Base-by-base conservation (phyloP, 2,329 filamentous ascomycete species). In the Epichloe baconii region DNA sequence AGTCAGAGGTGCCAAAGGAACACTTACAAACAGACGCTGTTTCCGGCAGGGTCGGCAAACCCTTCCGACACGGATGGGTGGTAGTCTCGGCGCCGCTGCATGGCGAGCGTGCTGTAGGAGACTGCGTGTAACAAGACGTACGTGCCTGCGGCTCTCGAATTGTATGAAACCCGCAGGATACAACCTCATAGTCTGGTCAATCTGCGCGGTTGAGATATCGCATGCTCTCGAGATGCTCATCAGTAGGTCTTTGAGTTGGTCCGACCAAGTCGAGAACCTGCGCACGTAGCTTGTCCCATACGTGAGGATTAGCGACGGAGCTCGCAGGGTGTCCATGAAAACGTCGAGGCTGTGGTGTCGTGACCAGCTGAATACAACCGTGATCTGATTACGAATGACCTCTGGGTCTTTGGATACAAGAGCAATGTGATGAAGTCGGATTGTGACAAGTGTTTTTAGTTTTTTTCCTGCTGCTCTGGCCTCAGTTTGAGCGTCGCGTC, bases 311-410 rank as follows among this genome's bases (percentile, higher is more conserved):
- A 76, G 15, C 81, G 79, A 37, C 83, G 79, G 1, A 96, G 75
- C 66, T 95, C 88, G 66, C 91, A 93, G 52, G 95, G 74, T 37
- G 79, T 74, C 85, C 88, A 96, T 0, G 83, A 85, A 0, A 96
- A 75, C 0, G 86, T 89, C 21, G 77, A 79, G 19, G 89, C 89
- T 0, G 90, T 96, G 7, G 89, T 95, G 66, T 96, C 90, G 31
- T 86, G 78, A 7, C 88, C 89, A 1, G 90, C 90, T 12, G 96
- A 96, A 77, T 5, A 95, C 78, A 38, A 85, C 83, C 26, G 93
- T 79, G 47, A 95, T 75, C 67, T 96, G 89, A 67, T 95, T 89
- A 35, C 88, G 86, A 15, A 96, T 77, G 3, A 89, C 78, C 49
- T 75, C 77, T 53, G 75, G 73, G 63, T 85, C 79, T 35, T 85